Conservation (phyloP, 2,329 filamentous ascomycete species). For the Coniella vitis region DNA sequence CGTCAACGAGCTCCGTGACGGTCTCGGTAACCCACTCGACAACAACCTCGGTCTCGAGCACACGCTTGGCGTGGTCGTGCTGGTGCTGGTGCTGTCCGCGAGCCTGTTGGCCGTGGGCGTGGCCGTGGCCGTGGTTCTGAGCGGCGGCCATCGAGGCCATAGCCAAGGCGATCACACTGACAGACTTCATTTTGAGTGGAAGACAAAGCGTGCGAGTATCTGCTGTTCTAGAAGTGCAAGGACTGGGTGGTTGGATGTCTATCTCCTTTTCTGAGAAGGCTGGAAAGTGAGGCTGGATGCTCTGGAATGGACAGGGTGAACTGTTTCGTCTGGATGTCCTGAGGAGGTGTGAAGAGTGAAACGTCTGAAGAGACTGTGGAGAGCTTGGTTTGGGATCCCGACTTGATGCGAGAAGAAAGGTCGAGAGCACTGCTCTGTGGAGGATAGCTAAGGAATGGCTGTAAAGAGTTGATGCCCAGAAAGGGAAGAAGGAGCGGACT, state of each 20-base stretch:
- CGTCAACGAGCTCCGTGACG: constrained; percentile 43
- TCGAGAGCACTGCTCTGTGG: too few relatives aligned
- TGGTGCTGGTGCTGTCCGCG: constrained; percentile 30
- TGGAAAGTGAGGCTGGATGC: constrained; percentile 7
- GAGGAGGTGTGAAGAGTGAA: neutral
- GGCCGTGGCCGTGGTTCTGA: constrained; percentile 39
- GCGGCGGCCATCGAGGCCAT: constrained; percentile 41
- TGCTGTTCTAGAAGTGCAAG: constrained; percentile 7
- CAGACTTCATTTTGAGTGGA: constrained; percentile 35
- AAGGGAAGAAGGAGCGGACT: too few relatives aligned
- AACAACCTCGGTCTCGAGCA: constrained; percentile 37
- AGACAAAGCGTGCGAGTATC: constrained; percentile 1
- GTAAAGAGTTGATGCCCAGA: too few relatives aligned
- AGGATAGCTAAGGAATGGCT: neutral
- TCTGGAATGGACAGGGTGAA: constrained; percentile 5
- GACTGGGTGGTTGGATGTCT: neutral
- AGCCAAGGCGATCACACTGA: constrained; percentile 32
- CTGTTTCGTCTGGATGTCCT: constrained; percentile 4
- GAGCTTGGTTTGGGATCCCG: too few relatives aligned
- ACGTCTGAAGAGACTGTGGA: neutral
- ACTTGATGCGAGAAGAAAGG: too few relatives aligned
- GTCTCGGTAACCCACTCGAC: constrained; percentile 45
- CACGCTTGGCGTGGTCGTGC: constrained; percentile 34
- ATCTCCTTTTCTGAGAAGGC: neutral
- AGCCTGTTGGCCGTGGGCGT: constrained; percentile 26